A percentile compares a stretch with the other conserved stretches of the same genome.
These are phyloP conservation scores for Trichoderma sp. DNA, from an alignment of 2,329 filamentous ascomycete species.

Conservation along the genomic window DNA sequence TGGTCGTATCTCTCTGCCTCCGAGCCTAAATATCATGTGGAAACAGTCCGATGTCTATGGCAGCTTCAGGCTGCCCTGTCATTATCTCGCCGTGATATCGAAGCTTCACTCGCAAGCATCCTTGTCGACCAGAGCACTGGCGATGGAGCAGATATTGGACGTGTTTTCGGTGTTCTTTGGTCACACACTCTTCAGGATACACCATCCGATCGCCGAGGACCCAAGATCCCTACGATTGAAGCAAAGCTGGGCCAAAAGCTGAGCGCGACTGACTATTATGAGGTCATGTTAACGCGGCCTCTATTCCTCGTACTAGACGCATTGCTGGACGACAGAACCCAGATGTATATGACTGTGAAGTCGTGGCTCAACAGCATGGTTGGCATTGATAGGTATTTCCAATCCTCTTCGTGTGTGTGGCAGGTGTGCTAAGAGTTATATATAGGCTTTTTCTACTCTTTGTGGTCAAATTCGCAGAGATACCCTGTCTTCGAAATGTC, in stretches of 20 bases:
- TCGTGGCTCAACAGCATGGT: slow-evolving; percentile 72
- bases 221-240: slow-evolving; percentile 42
- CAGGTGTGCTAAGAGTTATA: not conserved
- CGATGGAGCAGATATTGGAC: slow-evolving; percentile 54
- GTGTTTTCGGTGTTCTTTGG: slow-evolving; percentile 75
- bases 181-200: slow-evolving; percentile 69
- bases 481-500: slow-evolving; percentile 47
- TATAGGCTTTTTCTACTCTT: slow-evolving; percentile 59
- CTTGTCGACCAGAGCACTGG: slow-evolving; percentile 54
- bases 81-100: slow-evolving; percentile 66
- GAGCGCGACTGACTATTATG: slow-evolving; percentile 59
- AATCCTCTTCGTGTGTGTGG: not conserved
- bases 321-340: slow-evolving; percentile 67
- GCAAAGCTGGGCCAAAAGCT: slow-evolving; percentile 39
- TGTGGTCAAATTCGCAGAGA: slow-evolving; percentile 53
- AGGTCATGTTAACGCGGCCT: slow-evolving; percentile 74
- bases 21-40: slow-evolving; percentile 89
- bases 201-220: slow-evolving; percentile 49
- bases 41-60: slow-evolving; percentile 84
- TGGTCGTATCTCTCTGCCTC: slow-evolving; percentile 81
- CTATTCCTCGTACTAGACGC: slow-evolving; percentile 79
- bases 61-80: slow-evolving; percentile 73
- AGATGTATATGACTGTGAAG: slow-evolving; percentile 72
- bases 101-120: slow-evolving; percentile 70
- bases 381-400: slow-evolving; percentile 58